A percentile compares a stretch with the other conserved stretches of the same genome.
Conservation (phyloP, 768 basidiomycete genomes). For the Cystoderma amianthinum region DNA sequence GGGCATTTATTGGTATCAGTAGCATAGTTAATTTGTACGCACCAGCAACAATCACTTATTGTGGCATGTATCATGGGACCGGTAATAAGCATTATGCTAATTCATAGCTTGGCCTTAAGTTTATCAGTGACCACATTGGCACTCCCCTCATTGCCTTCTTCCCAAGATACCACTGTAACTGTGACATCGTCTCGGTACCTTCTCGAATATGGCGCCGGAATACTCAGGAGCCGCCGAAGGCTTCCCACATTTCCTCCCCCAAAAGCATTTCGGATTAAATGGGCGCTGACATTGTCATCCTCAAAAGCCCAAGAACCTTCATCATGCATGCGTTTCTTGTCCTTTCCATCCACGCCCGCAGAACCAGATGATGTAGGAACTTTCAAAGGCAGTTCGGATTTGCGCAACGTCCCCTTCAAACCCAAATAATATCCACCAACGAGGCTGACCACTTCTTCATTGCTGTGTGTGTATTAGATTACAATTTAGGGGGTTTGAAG, state of each 20-base stretch:
- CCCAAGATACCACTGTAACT: slow-evolving; percentile 84
- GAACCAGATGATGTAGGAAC: slow-evolving; percentile 51
- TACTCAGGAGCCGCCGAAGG: slow-evolving; percentile 64
- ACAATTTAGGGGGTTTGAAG: not conserved
- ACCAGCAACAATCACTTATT: not conserved
- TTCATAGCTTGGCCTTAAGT: slow-evolving; percentile 46
- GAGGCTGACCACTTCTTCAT: slow-evolving; percentile 81
- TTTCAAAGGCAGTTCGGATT: slow-evolving; percentile 44
- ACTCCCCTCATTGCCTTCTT: slow-evolving; percentile 47
- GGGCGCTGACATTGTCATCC: slow-evolving; percentile 73
- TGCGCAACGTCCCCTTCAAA: slow-evolving; percentile 56
- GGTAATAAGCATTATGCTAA: slow-evolving; percentile 24
- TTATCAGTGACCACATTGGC: slow-evolving; percentile 31
- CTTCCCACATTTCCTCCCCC: slow-evolving; percentile 66
- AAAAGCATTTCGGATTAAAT: slow-evolving; percentile 87
- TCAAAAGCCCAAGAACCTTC: slow-evolving; percentile 69
- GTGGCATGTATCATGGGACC: not conserved
- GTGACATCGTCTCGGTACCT: slow-evolving; percentile 81
- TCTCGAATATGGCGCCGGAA: slow-evolving; percentile 74
- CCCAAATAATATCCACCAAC: slow-evolving; percentile 79
- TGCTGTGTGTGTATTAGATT: slow-evolving; percentile 27
- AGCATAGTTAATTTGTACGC: not conserved
- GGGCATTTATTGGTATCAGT: no score
- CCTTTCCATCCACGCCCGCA: slow-evolving; percentile 59
- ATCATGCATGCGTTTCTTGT: slow-evolving; percentile 26